Evolutionary conservation across 805 yeast genomes (phyloP).

Genomic region (Candida methanosorbosa): DNA sequence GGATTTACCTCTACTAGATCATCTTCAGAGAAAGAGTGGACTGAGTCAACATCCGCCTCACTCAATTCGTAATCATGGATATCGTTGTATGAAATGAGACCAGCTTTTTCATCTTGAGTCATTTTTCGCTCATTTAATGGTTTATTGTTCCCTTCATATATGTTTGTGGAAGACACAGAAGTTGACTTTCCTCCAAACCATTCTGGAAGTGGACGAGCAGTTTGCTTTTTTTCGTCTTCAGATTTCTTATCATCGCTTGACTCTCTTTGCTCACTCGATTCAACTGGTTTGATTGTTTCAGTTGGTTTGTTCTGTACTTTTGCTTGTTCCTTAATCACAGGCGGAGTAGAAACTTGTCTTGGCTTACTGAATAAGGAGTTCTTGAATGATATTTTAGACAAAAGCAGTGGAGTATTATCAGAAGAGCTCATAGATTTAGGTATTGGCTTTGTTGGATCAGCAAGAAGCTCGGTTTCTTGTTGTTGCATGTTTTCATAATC

Average conservation of each 20-base stretch:
- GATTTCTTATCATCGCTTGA: constrained; percentile 4
- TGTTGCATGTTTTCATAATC: constrained; percentile 27
- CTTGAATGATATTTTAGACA: constrained; percentile 13
- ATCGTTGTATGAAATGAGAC: constrained; percentile 43
- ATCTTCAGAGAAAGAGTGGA: neutral
- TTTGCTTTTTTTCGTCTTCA: constrained; percentile 13
- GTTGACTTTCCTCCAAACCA: constrained; percentile 19
- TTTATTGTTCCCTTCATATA: neutral
- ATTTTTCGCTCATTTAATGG: neutral
- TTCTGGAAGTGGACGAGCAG: constrained; percentile 17
- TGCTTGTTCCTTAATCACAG: neutral
- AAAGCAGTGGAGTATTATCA: constrained; percentile 8
- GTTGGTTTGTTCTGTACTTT: neutral
- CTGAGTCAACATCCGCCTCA: neutral
- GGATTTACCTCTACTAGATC: neutral
- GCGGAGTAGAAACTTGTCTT: neutral
- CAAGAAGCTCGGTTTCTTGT: constrained; percentile 15
- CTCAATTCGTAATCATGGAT: constrained; percentile 26
- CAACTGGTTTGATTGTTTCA: constrained; percentile 3
- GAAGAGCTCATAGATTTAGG: neutral
- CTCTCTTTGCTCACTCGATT: too few relatives aligned
- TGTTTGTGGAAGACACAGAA: neutral
- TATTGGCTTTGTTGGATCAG: neutral
- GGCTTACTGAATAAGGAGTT: neutral
- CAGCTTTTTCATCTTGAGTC: constrained; percentile 36